A percentile compares a stretch with the other conserved stretches of the same genome.
phyloP scores from a whole-genome alignment of 2,329 filamentous ascomycete genomes.

The Apiospora marii region DNA sequence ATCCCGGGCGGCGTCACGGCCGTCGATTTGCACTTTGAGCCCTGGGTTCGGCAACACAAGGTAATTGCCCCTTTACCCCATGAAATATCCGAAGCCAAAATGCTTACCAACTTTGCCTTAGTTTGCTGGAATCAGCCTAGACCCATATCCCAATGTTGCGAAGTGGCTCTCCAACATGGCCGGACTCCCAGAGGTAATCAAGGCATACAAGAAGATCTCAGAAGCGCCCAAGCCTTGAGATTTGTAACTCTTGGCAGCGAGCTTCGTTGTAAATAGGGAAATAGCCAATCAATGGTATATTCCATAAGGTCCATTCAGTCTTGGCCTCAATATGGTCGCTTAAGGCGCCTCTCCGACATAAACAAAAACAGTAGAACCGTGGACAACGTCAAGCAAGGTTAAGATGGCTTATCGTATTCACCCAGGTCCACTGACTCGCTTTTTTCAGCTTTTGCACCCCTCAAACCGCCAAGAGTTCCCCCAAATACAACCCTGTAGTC shows the following conservation, averaged over 20 bases:
- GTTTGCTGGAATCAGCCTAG: slow-evolving; percentile 48
- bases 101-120: background rate
- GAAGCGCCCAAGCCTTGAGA: slow-evolving; percentile 26
- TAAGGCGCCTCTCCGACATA: no score
- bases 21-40: slow-evolving; percentile 51
- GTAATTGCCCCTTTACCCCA: background rate
- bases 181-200: slow-evolving; percentile 47
- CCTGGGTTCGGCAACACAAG: slow-evolving; percentile 47
- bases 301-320: no score
- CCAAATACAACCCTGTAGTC: no score
- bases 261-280: background rate
- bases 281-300: background rate
- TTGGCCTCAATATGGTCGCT: no score
- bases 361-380: no score
- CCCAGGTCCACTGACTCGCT: no score
- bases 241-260: background rate
- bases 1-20: slow-evolving; percentile 46
- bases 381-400: no score
- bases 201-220: slow-evolving; percentile 48
- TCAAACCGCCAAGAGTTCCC: no score
- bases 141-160: slow-evolving; percentile 47
- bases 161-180: slow-evolving; percentile 48
- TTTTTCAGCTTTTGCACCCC: no score
- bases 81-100: no score
- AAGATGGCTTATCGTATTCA: no score